phyloP scores from a whole-genome alignment of 2,329 filamentous ascomycete species.

The Beauveria asiatica region DNA sequence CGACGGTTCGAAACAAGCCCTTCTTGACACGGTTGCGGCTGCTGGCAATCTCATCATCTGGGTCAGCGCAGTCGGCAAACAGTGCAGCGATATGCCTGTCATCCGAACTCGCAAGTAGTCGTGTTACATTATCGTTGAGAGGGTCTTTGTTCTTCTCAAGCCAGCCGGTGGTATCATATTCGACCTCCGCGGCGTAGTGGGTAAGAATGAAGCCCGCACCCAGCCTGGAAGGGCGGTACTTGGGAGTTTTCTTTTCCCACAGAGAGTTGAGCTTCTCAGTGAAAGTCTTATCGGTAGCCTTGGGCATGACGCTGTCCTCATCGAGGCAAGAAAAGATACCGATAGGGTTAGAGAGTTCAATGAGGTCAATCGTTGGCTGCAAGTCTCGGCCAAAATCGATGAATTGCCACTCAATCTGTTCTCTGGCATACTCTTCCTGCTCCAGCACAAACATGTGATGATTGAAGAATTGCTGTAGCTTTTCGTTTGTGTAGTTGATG shows the following conservation, averaged over 20 bases:
- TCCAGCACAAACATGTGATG: slow-evolving; percentile 99
- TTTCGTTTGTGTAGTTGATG: slow-evolving; percentile 99
- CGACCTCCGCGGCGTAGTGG: slow-evolving; percentile 95
- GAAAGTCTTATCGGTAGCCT: slow-evolving; percentile 93
- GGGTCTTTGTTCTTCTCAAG: slow-evolving; percentile 99
- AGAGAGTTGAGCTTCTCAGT: slow-evolving; percentile 95
- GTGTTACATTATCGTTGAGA: slow-evolving; percentile 91
- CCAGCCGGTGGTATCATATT: slow-evolving; percentile 93
- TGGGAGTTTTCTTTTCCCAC: slow-evolving; percentile 92
- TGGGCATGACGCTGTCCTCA: slow-evolving; percentile 98
- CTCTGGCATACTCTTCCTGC: slow-evolving; percentile 93
- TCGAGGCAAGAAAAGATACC: slow-evolving; percentile 98
- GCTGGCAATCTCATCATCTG: slow-evolving; percentile 62
- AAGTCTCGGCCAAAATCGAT: slow-evolving; percentile 97
- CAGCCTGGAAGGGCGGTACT: slow-evolving; percentile 82
- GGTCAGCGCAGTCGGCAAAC: slow-evolving; percentile 80
- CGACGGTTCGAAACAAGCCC: slow-evolving; percentile 91
- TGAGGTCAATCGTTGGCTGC: slow-evolving; percentile 94
- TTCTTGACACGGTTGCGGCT: slow-evolving; percentile 83
- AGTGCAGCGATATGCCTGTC: slow-evolving; percentile 77
- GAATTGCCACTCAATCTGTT: slow-evolving; percentile 99
- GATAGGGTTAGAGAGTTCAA: slow-evolving; percentile 92
- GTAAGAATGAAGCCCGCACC: slow-evolving; percentile 92
- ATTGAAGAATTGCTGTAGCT: slow-evolving; percentile 98
- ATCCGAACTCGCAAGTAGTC: slow-evolving; percentile 71